Evolutionary conservation across 352 stramenopile genomes (phyloP).

Genomic region (Globisporangium abappressorium): DNA sequence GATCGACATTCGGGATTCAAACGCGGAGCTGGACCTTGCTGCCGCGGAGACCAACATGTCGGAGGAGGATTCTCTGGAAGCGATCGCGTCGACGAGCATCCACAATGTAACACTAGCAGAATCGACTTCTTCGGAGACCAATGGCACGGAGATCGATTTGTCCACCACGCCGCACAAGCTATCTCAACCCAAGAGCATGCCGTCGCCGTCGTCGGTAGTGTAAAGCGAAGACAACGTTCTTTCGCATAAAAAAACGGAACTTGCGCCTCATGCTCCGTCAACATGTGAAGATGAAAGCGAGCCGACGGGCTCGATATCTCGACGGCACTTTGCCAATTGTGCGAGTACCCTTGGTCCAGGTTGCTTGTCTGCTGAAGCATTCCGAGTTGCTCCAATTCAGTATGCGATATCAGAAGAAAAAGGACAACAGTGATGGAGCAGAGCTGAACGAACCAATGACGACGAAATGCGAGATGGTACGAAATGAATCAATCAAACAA

Average conservation of each 20-base stretch:
- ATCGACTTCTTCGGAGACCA: slow-evolving; percentile 11
- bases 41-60: slow-evolving; percentile 1
- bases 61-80: slow-evolving; percentile 16
- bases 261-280: too few species aligned
- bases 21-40: slow-evolving; percentile 12
- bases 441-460: not conserved
- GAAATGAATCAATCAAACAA: slow-evolving; percentile 9
- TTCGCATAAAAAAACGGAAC: not conserved
- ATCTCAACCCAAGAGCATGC: slow-evolving; percentile 39
- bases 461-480: not conserved
- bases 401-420: not conserved
- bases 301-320: not conserved
- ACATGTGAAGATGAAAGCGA: not conserved
- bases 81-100: slow-evolving; percentile 29
- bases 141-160: slow-evolving; percentile 28
- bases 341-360: not conserved
- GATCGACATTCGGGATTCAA: slow-evolving; percentile 40
- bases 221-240: slow-evolving; percentile 23
- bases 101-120: slow-evolving; percentile 51
- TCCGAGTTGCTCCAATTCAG: not conserved
- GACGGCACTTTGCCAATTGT: not conserved
- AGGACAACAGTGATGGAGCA: not conserved
- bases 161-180: slow-evolving; percentile 39
- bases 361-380: not conserved
- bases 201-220: slow-evolving; percentile 59